Base-by-base conservation (phyloP, 345 rosid genomes). In the Corchorus capsularis region DNA sequence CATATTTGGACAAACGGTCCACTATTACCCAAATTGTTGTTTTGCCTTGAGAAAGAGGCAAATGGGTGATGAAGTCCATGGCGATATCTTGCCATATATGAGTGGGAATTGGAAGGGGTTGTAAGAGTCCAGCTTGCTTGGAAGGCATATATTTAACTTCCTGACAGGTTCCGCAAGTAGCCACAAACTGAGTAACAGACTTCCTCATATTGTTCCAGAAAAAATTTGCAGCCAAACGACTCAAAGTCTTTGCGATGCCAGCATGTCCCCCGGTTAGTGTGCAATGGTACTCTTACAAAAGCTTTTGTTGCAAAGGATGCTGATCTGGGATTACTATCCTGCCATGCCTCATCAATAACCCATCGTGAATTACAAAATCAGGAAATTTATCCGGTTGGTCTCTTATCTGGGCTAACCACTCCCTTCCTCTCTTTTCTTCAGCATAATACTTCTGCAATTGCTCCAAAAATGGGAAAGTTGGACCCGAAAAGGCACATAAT, bases 401-500 rank as follows among this genome's bases (percentile, higher is more conserved):
- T 39, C 6, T 1, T 39, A 39, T 39, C 1, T 3, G 1, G 6
- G 6, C 2, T 1, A 6, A 39, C 4, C 0, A 1, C 27, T 39
- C 6, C 0, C 43, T 4, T 0, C 43, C 43, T 2, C 2, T 39
- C 4, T 1, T 4, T 0, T 39, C 43, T 0, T 4, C 0, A 39
- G 9, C 16, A 56, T 56, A 56, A 56, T 8, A 13, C 8, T 16
- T 3, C 20, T 16, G 22, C 5, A 56, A 4, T 56, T 17, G 9
- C 2, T 19, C 27, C 19, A 56, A 6, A 6, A 56, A 56, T 3
- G 16, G 2, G 1, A 19, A 13, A 4, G 3, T 4, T 13, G 17
- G 22, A 17, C 9, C 17, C 4, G 62, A 56, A 0, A 56, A 11
- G 8, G 62, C 62, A 16, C 16, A 2, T 9, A 1, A 16, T 2